These are phyloP conservation scores for Erysimum cheiranthoides DNA, from an alignment of 345 rosid species.

Conservation along the genomic window DNA sequence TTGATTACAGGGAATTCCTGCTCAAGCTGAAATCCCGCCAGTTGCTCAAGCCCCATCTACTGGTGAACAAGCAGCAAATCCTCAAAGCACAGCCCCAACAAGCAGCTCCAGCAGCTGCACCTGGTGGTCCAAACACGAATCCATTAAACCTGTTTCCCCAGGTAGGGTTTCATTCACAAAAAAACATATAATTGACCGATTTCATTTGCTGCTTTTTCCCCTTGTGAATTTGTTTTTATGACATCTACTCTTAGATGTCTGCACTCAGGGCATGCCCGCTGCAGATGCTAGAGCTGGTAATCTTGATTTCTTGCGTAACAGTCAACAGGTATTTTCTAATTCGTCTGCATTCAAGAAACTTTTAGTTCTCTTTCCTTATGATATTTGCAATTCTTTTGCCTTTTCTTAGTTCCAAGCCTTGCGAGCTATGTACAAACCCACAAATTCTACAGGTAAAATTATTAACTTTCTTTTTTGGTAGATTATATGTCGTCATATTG, in stretches of 20 bases:
- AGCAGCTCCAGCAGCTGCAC: conserved; percentile 40
- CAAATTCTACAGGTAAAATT: conserved; percentile 74
- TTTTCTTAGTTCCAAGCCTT: conserved; percentile 78
- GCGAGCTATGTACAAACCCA: conserved; percentile 84
- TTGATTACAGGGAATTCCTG: conserved; percentile 45
- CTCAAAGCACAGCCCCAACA: conserved; percentile 45
- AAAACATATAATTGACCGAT: not conserved
- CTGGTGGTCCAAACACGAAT: conserved; percentile 48
- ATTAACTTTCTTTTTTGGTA: not conserved
- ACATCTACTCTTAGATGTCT: conserved; percentile 21
- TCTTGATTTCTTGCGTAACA: conserved; percentile 90
- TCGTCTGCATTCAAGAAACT: not conserved
- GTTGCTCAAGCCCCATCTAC: conserved; percentile 43
- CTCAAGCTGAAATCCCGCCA: conserved; percentile 46
- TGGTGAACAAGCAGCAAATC: conserved; percentile 45
- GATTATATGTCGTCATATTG: not conserved
- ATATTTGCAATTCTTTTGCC: not conserved
- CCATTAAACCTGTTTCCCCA: conserved; percentile 48
- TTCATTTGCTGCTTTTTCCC: not conserved
- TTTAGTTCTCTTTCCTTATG: not conserved
- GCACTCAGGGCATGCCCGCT: conserved; percentile 80
- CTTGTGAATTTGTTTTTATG: conserved; percentile 8
- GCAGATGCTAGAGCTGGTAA: conserved; percentile 80
- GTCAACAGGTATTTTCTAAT: conserved; percentile 72
- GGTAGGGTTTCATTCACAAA: conserved; percentile 1